Conservation (phyloP, 139 green algal genomes). For the Raphidocelis subcapitata region DNA sequence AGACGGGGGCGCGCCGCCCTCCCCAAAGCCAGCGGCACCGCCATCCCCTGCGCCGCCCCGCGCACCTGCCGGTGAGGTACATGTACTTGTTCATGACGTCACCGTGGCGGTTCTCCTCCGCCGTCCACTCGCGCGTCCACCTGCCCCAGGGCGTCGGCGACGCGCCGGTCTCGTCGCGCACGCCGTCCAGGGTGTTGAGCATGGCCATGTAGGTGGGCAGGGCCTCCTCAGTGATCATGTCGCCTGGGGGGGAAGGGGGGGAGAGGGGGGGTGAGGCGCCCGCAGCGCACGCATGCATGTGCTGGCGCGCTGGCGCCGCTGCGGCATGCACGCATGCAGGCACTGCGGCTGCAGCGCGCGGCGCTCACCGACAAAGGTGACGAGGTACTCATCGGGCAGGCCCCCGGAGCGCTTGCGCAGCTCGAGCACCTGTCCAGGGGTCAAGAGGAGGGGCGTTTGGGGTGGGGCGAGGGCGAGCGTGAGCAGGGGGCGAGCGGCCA, state of each 20-base stretch:
- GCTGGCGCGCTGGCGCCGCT: too few species aligned
- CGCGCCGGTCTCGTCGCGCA: slow-evolving; percentile 90
- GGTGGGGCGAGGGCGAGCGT: too few species aligned
- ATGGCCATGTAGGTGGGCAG: slow-evolving; percentile 99
- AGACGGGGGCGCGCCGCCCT: too few species aligned
- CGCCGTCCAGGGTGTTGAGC: slow-evolving; percentile 98
- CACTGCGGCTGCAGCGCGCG: too few species aligned
- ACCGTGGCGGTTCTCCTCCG: slow-evolving; percentile 99
- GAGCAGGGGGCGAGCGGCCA: too few species aligned
- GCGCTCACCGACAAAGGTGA: slow-evolving; percentile 86
- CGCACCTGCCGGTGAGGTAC: slow-evolving; percentile 65
- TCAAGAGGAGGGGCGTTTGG: too few species aligned
- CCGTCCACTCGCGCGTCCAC: slow-evolving; percentile 90
- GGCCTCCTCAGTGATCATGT: slow-evolving; percentile 99
- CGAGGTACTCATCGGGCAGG: slow-evolving; percentile 95
- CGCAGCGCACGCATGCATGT: background rate
- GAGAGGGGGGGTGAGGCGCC: slow-evolving; percentile 19
- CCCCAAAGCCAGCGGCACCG: background rate
- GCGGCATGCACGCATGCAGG: too few species aligned
- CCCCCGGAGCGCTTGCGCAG: slow-evolving; percentile 76
- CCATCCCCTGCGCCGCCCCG: slow-evolving; percentile 5
- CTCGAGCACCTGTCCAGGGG: slow-evolving; percentile 81
- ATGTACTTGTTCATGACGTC: slow-evolving; percentile 99
- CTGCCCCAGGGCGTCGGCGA: slow-evolving; percentile 78
- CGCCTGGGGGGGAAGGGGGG: too few species aligned